Percentiles rank a stretch among this genome's conserved stretches.
Conservation (phyloP, 345 rosid genomes). For the Xanthoceras sorbifolium region DNA sequence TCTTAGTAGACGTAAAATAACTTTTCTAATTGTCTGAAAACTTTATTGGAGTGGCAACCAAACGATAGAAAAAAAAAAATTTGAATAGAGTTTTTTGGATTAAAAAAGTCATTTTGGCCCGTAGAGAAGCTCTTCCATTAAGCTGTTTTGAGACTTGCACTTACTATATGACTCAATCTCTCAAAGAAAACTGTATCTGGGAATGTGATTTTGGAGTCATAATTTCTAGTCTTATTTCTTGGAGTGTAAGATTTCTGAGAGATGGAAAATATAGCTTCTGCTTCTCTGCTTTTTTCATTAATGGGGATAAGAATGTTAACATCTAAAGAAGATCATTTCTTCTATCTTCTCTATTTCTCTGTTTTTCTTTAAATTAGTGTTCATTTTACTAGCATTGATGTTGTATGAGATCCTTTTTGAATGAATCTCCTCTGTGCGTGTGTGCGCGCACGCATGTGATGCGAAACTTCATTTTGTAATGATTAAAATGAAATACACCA, state of each 20-base stretch:
- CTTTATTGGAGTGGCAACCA: too few relatives aligned
- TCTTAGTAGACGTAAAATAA: too few relatives aligned
- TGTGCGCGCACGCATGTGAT: not conserved
- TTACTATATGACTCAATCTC: not conserved
- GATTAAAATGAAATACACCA: not conserved
- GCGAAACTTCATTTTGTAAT: not conserved
- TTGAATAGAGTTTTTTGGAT: too few relatives aligned
- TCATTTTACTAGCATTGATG: not conserved
- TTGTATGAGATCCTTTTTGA: not conserved
- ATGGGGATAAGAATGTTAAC: not conserved
- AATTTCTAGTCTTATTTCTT: slow-evolving; percentile 7
- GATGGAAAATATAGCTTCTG: not conserved
- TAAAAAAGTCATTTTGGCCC: too few relatives aligned
- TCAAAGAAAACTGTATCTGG: not conserved
- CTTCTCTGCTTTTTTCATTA: not conserved
- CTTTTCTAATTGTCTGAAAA: too few relatives aligned
- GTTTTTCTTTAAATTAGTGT: not conserved
- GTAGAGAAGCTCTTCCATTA: too few relatives aligned
- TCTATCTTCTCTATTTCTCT: not conserved
- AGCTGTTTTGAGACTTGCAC: not conserved
- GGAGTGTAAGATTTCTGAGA: not conserved
- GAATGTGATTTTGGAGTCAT: not conserved
- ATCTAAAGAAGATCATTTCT: not conserved
- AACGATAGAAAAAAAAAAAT: too few relatives aligned
- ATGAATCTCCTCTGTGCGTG: not conserved